Conservation (phyloP, 163 green algal genomes). For the Prototheca wickerhamii region DNA sequence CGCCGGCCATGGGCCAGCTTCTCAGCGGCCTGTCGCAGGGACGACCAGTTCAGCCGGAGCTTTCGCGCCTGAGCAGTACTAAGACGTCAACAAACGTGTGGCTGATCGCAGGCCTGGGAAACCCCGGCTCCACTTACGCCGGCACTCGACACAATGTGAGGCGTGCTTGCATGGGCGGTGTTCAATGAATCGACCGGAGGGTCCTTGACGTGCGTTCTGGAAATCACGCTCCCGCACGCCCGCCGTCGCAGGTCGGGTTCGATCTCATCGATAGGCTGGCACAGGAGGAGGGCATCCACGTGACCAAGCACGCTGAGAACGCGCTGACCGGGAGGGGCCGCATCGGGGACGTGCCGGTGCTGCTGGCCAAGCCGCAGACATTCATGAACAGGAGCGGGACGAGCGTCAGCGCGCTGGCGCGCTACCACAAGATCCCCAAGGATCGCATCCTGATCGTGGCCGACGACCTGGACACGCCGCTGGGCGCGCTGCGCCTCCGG, state of each 20-base stretch:
- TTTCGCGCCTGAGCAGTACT: no score
- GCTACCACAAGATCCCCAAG: constrained; percentile 52
- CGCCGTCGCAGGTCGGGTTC: not conserved
- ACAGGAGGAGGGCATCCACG: not conserved
- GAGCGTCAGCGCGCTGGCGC: constrained; percentile 39
- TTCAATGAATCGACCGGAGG: no score
- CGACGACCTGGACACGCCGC: constrained; percentile 71
- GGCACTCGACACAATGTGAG: constrained; percentile 30
- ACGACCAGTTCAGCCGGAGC: no score
- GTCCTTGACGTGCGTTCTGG: no score
- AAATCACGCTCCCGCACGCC: no score
- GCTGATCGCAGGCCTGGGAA: constrained; percentile 25
- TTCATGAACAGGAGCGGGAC: constrained; percentile 79
- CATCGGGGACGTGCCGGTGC: constrained; percentile 21
- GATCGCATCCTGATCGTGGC: constrained; percentile 50
- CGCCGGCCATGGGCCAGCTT: not conserved
- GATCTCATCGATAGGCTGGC: not conserved
- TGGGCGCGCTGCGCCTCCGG: constrained; percentile 46
- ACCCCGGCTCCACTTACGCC: constrained; percentile 19
- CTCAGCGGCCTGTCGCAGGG: not conserved
- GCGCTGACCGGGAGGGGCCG: constrained; percentile 40
- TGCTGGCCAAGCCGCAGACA: constrained; percentile 75
- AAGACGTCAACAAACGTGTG: no score
- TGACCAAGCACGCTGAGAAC: constrained; percentile 33
- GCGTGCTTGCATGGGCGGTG: no score